Evolutionary conservation across 1,284 basidiomycete species (phyloP).

Genomic region (Tylopilus sp.): DNA sequence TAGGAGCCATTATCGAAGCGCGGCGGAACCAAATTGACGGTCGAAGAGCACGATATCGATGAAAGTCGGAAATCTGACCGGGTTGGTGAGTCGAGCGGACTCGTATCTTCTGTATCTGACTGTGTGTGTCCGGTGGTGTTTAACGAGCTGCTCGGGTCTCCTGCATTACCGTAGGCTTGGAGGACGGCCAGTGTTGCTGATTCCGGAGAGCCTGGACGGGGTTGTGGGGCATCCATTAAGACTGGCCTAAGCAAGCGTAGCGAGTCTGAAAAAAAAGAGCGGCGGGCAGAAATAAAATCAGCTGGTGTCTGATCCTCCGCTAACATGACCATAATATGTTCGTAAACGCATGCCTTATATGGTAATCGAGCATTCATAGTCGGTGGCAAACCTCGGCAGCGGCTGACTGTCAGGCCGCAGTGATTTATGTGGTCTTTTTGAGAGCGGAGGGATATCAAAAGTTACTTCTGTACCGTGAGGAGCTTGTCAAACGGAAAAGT

Average conservation of each 20-base stretch:
- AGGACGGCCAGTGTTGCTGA: conserved; percentile 32
- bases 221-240: conserved; percentile 14
- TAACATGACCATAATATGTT: conserved; percentile 22
- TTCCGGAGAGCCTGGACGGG: conserved; percentile 22
- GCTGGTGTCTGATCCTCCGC: conserved; percentile 4
- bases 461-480: no score
- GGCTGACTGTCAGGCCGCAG: background rate
- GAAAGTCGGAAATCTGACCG: conserved; percentile 27
- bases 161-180: conserved; percentile 24
- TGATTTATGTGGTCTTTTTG: background rate
- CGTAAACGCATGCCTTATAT: conserved; percentile 33
- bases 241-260: conserved; percentile 1
- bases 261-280: conserved; percentile 6
- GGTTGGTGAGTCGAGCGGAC: conserved; percentile 15
- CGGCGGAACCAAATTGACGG: conserved; percentile 23
- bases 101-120: conserved; percentile 7
- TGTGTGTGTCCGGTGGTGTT: background rate
- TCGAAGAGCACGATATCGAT: conserved; percentile 24
- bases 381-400: conserved; percentile 1
- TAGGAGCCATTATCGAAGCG: conserved; percentile 10
- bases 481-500: background rate
- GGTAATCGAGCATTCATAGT: conserved; percentile 11
- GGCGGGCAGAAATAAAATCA: conserved; percentile 22
- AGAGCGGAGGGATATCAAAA: no score
- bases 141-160: background rate